phyloP scores from a whole-genome alignment of 345 rosid species.

The Rhodamnia argentea region DNA sequence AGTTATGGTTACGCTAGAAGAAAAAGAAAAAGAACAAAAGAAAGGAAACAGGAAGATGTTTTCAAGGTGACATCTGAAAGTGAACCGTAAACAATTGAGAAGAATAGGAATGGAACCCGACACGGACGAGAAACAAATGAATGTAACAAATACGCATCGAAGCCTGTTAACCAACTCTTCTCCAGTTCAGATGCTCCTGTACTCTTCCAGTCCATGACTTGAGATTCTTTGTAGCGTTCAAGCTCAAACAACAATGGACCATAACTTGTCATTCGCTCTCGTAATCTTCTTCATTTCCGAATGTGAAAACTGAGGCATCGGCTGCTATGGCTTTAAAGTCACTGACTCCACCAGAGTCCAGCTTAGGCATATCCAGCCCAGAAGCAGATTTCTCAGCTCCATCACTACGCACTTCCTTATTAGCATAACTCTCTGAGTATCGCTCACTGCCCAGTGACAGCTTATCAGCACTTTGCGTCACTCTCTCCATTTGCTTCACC shows the following conservation, averaged over 20 bases:
- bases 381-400: slow-evolving; percentile 8
- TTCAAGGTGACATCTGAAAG: not conserved
- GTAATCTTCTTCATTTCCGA: slow-evolving; percentile 81
- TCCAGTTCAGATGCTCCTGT: not conserved
- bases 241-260: not conserved
- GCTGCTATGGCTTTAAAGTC: slow-evolving; percentile 83
- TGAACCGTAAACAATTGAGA: not conserved
- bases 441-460: slow-evolving; percentile 8
- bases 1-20: not conserved
- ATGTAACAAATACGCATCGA: not conserved
- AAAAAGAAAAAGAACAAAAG: not conserved
- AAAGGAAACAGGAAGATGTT: not conserved
- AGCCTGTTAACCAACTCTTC: not conserved
- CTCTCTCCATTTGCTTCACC: slow-evolving; percentile 4
- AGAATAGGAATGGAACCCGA: not conserved
- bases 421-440: not conserved
- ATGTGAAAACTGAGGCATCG: slow-evolving; percentile 77
- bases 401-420: slow-evolving; percentile 7
- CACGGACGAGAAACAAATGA: not conserved
- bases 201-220: not conserved
- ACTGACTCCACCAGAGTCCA: slow-evolving; percentile 20
- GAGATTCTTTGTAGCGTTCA: not conserved
- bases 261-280: slow-evolving; percentile 44
- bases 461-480: slow-evolving; percentile 10
- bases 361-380: slow-evolving; percentile 3